Conservation (phyloP, 148 eudicot genomes). For the Persicaria maculosa region DNA sequence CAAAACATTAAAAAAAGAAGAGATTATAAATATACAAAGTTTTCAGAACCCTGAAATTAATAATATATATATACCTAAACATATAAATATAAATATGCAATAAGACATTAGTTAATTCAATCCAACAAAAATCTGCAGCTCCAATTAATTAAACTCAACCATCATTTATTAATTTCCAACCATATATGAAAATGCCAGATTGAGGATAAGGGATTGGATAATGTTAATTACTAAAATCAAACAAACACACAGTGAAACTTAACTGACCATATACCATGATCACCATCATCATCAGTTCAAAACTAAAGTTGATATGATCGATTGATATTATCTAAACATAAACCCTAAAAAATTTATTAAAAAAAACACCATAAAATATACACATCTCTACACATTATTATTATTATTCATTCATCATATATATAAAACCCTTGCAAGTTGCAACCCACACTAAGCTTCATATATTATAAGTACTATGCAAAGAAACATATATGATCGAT, state of each 20-base stretch:
- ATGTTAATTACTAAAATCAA: neutral
- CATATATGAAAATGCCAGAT: neutral
- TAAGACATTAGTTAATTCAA: neutral
- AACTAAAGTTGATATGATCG: neutral
- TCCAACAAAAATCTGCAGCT: neutral
- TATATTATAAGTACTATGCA: neutral
- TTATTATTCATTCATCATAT: neutral
- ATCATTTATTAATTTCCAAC: neutral
- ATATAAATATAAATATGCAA: neutral
- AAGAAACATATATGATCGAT: neutral
- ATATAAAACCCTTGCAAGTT: neutral
- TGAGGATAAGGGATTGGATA: neutral
- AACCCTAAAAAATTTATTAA: neutral
- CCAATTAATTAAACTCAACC: neutral
- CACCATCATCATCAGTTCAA: neutral
- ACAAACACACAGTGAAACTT: neutral
- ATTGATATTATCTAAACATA: neutral
- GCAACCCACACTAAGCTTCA: neutral
- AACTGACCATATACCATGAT: neutral
- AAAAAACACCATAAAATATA: neutral
- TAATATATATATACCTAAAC: too few species aligned
- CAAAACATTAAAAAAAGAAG: too few species aligned
- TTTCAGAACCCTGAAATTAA: neutral
- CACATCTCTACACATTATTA: conserved; percentile 4
- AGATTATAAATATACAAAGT: neutral